phyloP scores from a whole-genome alignment of 345 rosid genomes.

The Salix exigua region DNA sequence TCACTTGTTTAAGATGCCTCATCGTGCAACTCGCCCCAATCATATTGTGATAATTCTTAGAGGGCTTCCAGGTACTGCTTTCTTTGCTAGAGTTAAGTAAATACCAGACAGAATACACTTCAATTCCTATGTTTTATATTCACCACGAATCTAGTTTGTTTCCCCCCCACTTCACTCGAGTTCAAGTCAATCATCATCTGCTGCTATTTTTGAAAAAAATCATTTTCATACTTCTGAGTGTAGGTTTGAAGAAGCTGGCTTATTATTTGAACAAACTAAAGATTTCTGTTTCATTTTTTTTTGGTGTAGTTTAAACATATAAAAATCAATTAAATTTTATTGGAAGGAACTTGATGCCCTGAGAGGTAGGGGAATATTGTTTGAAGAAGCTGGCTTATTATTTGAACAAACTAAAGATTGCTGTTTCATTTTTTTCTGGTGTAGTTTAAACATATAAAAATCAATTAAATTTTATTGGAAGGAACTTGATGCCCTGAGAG shows the following conservation, averaged over 20 bases:
- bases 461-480: neutral
- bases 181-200: neutral
- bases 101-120: neutral
- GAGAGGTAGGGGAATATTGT: neutral
- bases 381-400: neutral
- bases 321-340: neutral
- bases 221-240: neutral
- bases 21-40: constrained; percentile 68
- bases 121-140: neutral
- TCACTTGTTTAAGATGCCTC: constrained; percentile 62
- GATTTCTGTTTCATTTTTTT: no score
- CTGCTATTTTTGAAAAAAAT: neutral
- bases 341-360: neutral
- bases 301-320: no score
- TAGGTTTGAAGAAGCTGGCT: neutral
- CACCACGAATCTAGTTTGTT: neutral
- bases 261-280: neutral
- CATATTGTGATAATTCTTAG: constrained; percentile 83
- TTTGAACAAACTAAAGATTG: neutral
- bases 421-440: no score
- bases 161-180: neutral
- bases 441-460: no score
- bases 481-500: neutral
- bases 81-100: neutral
- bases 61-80: constrained; percentile 71